Evolutionary conservation across 495 filamentous ascomycete genomes (phyloP).

Genomic region (Penicillium maclennaniae): DNA sequence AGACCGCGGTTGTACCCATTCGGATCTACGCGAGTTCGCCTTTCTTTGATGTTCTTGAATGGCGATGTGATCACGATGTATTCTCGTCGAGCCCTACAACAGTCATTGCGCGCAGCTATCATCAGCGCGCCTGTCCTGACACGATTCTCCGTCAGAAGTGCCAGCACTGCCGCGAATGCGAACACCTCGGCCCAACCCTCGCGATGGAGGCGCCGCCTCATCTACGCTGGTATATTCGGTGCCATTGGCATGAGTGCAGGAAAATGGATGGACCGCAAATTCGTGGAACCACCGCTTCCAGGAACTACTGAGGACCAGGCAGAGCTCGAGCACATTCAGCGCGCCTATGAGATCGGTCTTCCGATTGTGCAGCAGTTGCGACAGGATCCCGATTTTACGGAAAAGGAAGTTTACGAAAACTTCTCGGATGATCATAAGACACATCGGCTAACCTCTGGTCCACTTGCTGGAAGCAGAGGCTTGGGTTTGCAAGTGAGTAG

Average conservation of each 20-base stretch:
- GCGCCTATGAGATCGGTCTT: constrained; percentile 34
- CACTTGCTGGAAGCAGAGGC: constrained; percentile 37
- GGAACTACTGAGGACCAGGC: constrained; percentile 31
- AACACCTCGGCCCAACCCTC: constrained; percentile 20
- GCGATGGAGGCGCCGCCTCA: constrained; percentile 38
- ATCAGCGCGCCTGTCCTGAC: background rate
- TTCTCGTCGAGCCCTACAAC: constrained; percentile 26
- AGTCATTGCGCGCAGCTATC: constrained; percentile 14
- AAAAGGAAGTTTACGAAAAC: constrained; percentile 53
- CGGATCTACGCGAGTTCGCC: background rate
- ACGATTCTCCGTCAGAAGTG: constrained; percentile 17
- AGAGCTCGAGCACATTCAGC: constrained; percentile 23
- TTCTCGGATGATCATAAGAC: constrained; percentile 36
- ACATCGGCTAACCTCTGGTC: constrained; percentile 37
- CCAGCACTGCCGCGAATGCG: constrained; percentile 20
- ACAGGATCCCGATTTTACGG: constrained; percentile 50
- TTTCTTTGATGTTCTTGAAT: background rate
- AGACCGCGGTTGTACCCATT: background rate
- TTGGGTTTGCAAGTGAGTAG: constrained; percentile 42
- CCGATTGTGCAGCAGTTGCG: constrained; percentile 52
- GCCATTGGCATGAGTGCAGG: constrained; percentile 26
- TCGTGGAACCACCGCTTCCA: constrained; percentile 28
- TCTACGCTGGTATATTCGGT: constrained; percentile 37
- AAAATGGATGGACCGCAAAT: constrained; percentile 25
- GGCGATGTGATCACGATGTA: constrained; percentile 33